Base-by-base conservation (phyloP, 305 asterid species). In the Fraxinus dipetala region DNA sequence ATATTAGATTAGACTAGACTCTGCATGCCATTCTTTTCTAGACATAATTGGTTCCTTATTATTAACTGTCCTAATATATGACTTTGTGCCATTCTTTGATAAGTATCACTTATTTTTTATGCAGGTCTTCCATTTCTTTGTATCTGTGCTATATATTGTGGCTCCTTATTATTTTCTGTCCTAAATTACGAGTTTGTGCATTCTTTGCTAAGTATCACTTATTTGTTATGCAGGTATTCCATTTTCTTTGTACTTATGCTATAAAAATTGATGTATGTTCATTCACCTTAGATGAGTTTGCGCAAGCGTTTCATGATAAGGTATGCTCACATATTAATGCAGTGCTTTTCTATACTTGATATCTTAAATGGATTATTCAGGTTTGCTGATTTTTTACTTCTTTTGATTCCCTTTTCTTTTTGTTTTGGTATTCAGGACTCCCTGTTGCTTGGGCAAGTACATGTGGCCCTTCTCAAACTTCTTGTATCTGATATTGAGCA, bases 71-170 rank as follows among this genome's bases (percentile, higher is more conserved):
- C 45, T 63, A 35, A 74, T 65, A 1, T 61, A 69, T 0, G 28
- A 43, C 51, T 69, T n/a, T 59, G 6, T 26, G 48, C 75, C 74
- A 26, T 31, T 38, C 13, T 38, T 56, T 82, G 22, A 83, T 85
- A 76, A 85, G 85, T 79, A 72, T 81, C 77, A 81, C n/a, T 43
- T 80, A 73, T 80, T 32, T 88, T 51, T 75, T 40, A 82, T 86
- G 92, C 90, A 95, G 99, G 95, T 83, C 35, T 93, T 92, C 89
- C 93, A 93, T 87, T 95, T 94, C 88, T 95, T 80, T 91, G 90
- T 82, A 94, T 98, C 26, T 91, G 90, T 85, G 96, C 98, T 82
- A 84, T 84, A 78, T 48, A 48, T 48, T 48, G 18, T 75, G 18
- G 69, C 72, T 78, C 43, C 43, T 5, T 10, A 2, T 40, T 54